Evolutionary conservation across 106 monocot species (phyloP), one percentile per base, ranked within the genome.

Genomic region (Acanthochlamys bracteata): DNA sequence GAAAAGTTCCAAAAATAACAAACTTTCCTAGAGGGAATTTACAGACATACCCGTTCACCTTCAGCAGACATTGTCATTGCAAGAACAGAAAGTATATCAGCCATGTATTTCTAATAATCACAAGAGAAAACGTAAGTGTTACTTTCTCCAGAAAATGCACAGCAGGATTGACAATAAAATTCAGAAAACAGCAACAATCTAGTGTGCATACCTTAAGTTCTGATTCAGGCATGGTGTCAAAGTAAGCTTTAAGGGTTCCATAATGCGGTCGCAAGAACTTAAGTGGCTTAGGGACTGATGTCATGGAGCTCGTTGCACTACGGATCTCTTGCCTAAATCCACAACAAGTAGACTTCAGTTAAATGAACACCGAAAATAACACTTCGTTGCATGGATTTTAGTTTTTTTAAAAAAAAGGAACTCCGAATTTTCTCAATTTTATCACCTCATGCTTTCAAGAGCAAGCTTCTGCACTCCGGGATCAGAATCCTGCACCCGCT

Each of bases 61-160:
- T 96, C 96, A 64, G 75, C 77, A 24, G 98, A 88, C 98, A 98
- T 98, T 42, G 98, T 98, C 67, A 98, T 65, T 23, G 98, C 98
- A 73, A 98, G 69, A 47, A 98, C 92, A n/a, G 98, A 98, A 16
- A 98, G 79, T 73, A 98, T 81, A 68, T 98, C 98, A 3, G 92
- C 98, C 4, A 92, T 59, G 65, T 89, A 88, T 67, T 92, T 98
- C 98, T 98, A 83, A 60, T 73, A 74, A 42, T 42, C 64, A 58
- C 43, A 62, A 66, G 43, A 24, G 12, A 23, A 10, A 61, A 63
- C 33, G 25, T 59, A n/a, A n/a, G n/a, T n/a, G n/a, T n/a, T n/a
- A n/a, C n/a, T n/a, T n/a, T n/a, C n/a, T n/a, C n/a, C n/a, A n/a
- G n/a, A n/a, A n/a, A n/a, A n/a, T n/a, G n/a, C n/a, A n/a, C n/a